Conservation (phyloP, 2,329 filamentous ascomycete genomes). For the Ceratocystis huliohia region DNA sequence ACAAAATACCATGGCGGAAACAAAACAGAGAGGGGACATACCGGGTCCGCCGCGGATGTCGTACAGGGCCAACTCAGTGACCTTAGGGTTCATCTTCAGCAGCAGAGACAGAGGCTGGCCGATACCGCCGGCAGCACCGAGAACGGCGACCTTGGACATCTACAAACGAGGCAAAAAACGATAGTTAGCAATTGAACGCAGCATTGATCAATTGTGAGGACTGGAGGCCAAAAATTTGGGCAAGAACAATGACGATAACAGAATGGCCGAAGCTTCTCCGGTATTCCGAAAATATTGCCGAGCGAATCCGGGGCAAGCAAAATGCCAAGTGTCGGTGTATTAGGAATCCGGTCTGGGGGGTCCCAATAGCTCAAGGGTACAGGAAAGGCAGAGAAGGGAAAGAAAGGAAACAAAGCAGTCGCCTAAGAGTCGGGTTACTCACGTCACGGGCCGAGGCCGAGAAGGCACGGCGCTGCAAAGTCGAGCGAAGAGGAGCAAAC, state of each 20-base stretch:
- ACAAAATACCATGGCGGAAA: not conserved
- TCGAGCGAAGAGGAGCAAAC: constrained; percentile 52
- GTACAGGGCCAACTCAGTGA: constrained; percentile 89
- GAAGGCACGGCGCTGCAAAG: constrained; percentile 65
- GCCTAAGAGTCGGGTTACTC: constrained; percentile 23
- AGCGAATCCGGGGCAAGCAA: constrained; percentile 2
- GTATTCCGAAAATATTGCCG: constrained; percentile 9
- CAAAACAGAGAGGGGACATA: constrained; percentile 36
- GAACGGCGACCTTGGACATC: constrained; percentile 94
- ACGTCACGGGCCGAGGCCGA: constrained; percentile 68
- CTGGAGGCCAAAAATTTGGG: not conserved
- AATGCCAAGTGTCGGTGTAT: not conserved
- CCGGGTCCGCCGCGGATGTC: constrained; percentile 91
- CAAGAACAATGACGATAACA: not conserved
- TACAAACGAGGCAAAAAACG: constrained; percentile 30
- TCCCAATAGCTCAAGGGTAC: not conserved
- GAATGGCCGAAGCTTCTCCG: not conserved
- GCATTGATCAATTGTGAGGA: not conserved
- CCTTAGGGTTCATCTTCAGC: constrained; percentile 95
- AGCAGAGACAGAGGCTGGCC: constrained; percentile 95
- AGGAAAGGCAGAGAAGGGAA: not conserved
- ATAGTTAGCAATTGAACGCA: not conserved
- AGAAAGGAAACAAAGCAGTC: constrained; percentile 12
- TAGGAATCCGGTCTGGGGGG: not conserved
- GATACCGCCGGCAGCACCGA: constrained; percentile 95